A percentile compares a stretch with the other conserved stretches of the same genome.
These are phyloP conservation scores for Tilletia walkeri DNA, from an alignment of 1,284 basidiomycete genomes.

Conservation along the genomic window DNA sequence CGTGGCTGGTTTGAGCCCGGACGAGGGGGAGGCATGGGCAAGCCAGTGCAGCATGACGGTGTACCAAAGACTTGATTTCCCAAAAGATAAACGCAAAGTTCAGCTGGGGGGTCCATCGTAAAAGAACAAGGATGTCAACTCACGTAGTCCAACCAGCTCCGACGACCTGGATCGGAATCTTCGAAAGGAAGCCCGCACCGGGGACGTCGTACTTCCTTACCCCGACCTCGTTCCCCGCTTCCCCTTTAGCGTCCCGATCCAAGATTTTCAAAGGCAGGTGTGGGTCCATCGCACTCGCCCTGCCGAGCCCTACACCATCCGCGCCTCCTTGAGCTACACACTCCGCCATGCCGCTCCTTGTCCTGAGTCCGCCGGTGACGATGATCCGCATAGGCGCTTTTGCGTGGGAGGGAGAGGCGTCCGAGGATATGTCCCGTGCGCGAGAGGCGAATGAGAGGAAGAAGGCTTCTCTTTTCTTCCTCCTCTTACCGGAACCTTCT, in stretches of 20 bases:
- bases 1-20: slow-evolving; percentile 1
- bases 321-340: slow-evolving; percentile 56
- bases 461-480: slow-evolving; percentile 60
- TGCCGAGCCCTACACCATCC: slow-evolving; percentile 74
- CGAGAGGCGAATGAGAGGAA: slow-evolving; percentile 57
- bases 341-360: slow-evolving; percentile 64
- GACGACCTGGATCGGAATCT: slow-evolving; percentile 48
- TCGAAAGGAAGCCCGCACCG: slow-evolving; percentile 37
- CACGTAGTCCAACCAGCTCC: slow-evolving; percentile 51
- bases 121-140: slow-evolving; percentile 4
- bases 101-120: background rate
- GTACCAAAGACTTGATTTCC: slow-evolving; percentile 20
- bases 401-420: slow-evolving; percentile 16
- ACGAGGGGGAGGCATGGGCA: slow-evolving; percentile 1
- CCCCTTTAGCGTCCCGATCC: slow-evolving; percentile 16
- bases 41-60: slow-evolving; percentile 23
- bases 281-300: slow-evolving; percentile 68
- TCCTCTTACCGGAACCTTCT: slow-evolving; percentile 22
- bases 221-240: slow-evolving; percentile 27
- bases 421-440: slow-evolving; percentile 42
- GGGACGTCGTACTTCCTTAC: slow-evolving; percentile 41
- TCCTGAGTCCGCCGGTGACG: slow-evolving; percentile 75
- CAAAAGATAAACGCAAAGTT: no score
- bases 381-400: slow-evolving; percentile 62
- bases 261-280: slow-evolving; percentile 61